These are phyloP conservation scores for Sphenostylis stenocarpa DNA, from an alignment of 306 rosid genomes.

Conservation along the genomic window DNA sequence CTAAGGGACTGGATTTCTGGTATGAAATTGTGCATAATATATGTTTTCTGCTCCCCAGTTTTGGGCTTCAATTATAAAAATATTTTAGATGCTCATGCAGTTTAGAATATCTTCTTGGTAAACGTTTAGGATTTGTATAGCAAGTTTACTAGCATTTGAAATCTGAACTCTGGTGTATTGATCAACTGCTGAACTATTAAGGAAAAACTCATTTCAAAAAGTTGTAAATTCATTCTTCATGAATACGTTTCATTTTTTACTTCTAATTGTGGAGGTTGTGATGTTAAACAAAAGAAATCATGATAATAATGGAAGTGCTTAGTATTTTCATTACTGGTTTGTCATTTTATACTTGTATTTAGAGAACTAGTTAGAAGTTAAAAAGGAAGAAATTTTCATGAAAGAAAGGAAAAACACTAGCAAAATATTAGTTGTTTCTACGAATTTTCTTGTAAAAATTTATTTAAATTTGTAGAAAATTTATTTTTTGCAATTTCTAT, in stretches of 20 bases:
- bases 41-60: slow-evolving; percentile 13
- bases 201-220: background rate
- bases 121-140: background rate
- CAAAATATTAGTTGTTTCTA: no score
- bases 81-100: background rate
- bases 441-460: no score
- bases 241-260: background rate
- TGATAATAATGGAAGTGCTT: background rate
- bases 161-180: background rate
- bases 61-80: slow-evolving; percentile 11
- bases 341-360: background rate
- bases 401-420: slow-evolving; percentile 18
- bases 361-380: slow-evolving; percentile 7
- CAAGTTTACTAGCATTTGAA: background rate
- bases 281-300: background rate
- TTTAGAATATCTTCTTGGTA: background rate
- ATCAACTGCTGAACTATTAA: background rate
- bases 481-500: no score
- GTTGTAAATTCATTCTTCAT: background rate
- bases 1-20: slow-evolving; percentile 84
- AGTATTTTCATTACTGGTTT: background rate
- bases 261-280: background rate
- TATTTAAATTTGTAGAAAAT: no score
- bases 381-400: background rate
- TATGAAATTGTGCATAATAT: slow-evolving; percentile 36